Evolutionary conservation across 768 basidiomycete genomes (phyloP).

Genomic region (Pleurotus sapidus): DNA sequence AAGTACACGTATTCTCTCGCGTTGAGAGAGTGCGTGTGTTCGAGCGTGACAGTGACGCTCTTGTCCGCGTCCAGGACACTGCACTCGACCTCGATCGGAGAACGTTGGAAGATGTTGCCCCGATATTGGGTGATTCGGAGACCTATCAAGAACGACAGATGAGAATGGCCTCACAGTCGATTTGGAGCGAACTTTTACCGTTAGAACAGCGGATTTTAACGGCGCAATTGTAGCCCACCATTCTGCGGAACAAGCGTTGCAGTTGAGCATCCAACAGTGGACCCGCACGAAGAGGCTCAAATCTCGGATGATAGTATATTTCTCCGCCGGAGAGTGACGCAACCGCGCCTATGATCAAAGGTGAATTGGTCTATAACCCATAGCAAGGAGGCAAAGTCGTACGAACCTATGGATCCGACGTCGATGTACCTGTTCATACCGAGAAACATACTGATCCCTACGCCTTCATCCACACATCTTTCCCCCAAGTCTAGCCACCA

Average conservation of each 20-base stretch:
- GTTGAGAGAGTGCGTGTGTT: constrained; percentile 65
- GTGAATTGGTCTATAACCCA: constrained; percentile 3
- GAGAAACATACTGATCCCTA: constrained; percentile 88
- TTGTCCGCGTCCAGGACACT: constrained; percentile 82
- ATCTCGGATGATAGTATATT: constrained; percentile 90
- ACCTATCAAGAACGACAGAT: constrained; percentile 32
- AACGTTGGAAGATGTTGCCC: constrained; percentile 69
- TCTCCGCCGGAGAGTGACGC: constrained; percentile 84
- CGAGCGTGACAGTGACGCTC: constrained; percentile 70
- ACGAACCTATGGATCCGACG: constrained; percentile 78
- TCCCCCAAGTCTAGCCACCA: constrained; percentile 84
- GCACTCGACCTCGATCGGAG: constrained; percentile 73
- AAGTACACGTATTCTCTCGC: constrained; percentile 73
- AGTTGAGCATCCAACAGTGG: constrained; percentile 72
- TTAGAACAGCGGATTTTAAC: constrained; percentile 83
- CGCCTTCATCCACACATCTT: constrained; percentile 84
- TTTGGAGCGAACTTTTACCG: constrained; percentile 42
- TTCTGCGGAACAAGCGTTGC: constrained; percentile 60
- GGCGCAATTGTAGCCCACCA: constrained; percentile 76
- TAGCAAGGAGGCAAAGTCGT: background rate
- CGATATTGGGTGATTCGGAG: constrained; percentile 62
- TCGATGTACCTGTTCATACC: constrained; percentile 81
- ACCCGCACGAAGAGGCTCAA: constrained; percentile 66
- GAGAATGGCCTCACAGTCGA: background rate
- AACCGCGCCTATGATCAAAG: constrained; percentile 47